Base-by-base conservation (phyloP, 1,284 basidiomycete genomes). In the Heterobasidion irregulare region DNA sequence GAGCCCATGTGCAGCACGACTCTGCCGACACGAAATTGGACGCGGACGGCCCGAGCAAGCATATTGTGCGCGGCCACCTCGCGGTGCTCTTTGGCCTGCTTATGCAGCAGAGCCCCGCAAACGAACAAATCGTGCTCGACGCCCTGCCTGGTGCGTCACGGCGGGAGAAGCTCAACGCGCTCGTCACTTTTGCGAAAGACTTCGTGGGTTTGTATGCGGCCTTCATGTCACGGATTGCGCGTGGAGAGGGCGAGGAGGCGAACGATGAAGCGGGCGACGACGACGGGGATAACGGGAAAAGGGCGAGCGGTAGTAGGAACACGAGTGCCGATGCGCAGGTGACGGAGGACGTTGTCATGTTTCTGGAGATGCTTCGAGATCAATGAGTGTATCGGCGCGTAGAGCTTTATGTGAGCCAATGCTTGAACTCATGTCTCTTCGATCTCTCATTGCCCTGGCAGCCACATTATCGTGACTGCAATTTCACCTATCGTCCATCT, bases 21-120 rank as follows among this genome's bases (percentile, higher is more conserved):
- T 9, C 46, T 9, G 10, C 18, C 10, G 46, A 66, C 38, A 13
- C 18, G 18, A 61, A 59, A 18, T 35, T 41, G 26, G 60, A 58
- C 56, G 69, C 70, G 43, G 64, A 66, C 53, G 69, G 68, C 43
- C 63, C 73, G 0, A 70, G 70, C 45, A 60, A 63, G 18, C 60
- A 63, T 54, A 84, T 85, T 62, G 72, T 86, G 16, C 77, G 78
- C 18, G 84, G 84, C 0, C 87, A 89, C 63, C 76, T 87, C 13
- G 80, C 87, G 0, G 78, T 90, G 4, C 74, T 90, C 6, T 76
- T 90, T 51, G 87, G 86, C 2, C 68, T 90, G n/a, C 74, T 89
- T 50, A 80, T 86, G 68, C 74, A 73, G 47, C 70, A 71, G 43
- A 73, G 69, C 44, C 54, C 64, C 2, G 61, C 62, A 32, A 85